These are phyloP conservation scores for Colletotrichum incanum DNA, from an alignment of 2,329 filamentous ascomycete species.

Conservation along the genomic window DNA sequence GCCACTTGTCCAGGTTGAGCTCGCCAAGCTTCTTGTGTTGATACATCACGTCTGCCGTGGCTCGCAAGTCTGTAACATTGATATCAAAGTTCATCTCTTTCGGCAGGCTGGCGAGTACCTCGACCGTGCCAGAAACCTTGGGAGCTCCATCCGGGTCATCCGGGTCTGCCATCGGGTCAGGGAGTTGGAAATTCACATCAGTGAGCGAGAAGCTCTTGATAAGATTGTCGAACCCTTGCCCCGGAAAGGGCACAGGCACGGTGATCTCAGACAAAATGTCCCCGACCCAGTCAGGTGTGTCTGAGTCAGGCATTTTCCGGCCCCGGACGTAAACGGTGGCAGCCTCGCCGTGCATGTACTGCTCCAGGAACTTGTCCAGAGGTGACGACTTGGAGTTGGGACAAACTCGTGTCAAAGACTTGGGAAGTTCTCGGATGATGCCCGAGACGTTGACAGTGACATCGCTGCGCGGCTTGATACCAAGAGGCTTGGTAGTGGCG, in stretches of 20 bases:
- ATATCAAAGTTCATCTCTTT: constrained; percentile 90
- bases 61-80: constrained; percentile 82
- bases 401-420: constrained; percentile 80
- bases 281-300: constrained; percentile 86
- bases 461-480: constrained; percentile 77
- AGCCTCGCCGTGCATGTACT: constrained; percentile 85
- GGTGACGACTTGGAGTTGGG: constrained; percentile 86
- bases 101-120: constrained; percentile 84
- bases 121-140: constrained; percentile 85
- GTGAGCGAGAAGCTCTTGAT: constrained; percentile 91
- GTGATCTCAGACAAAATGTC: constrained; percentile 86
- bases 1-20: constrained; percentile 86
- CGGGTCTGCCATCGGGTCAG: constrained; percentile 84
- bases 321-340: constrained; percentile 89
- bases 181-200: constrained; percentile 88
- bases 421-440: constrained; percentile 80
- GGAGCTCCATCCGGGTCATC: constrained; percentile 80
- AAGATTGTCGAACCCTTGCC: constrained; percentile 83
- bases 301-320: constrained; percentile 74
- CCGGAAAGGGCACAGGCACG: constrained; percentile 87
- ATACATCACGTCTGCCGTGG: constrained; percentile 87
- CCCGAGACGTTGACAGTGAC: constrained; percentile 81
- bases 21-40: constrained; percentile 83
- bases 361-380: constrained; percentile 84
- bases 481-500: constrained; percentile 77